A percentile compares a stretch with the other conserved stretches of the same genome.
phyloP scores from a whole-genome alignment of 1,284 basidiomycete genomes.

The Fomitopsis palustris region DNA sequence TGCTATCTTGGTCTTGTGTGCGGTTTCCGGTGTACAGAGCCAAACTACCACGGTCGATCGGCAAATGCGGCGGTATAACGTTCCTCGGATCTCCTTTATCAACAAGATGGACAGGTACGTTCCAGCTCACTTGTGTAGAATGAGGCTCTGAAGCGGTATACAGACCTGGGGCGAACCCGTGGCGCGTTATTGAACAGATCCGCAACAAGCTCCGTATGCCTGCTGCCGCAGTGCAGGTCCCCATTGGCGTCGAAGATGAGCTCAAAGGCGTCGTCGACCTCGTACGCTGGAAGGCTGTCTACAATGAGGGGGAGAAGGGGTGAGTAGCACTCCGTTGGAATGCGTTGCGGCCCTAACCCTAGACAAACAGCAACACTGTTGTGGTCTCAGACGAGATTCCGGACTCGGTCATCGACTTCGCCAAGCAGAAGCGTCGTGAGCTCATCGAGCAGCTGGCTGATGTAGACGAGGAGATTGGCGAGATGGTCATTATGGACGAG shows the following conservation, averaged over 20 bases:
- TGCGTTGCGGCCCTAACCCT: slow-evolving; percentile 2
- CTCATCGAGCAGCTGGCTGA: slow-evolving; percentile 96
- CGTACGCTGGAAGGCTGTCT: slow-evolving; percentile 92
- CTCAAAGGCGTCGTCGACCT: slow-evolving; percentile 93
- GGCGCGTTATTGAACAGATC: slow-evolving; percentile 93
- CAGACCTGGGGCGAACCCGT: slow-evolving; percentile 95
- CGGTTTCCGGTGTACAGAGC: slow-evolving; percentile 96
- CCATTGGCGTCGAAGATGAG: slow-evolving; percentile 89
- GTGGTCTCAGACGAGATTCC: slow-evolving; percentile 92
- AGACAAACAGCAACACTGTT: slow-evolving; percentile 60
- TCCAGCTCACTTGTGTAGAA: not conserved
- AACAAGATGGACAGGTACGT: slow-evolving; percentile 97
- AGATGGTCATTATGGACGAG: slow-evolving; percentile 88
- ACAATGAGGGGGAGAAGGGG: slow-evolving; percentile 96
- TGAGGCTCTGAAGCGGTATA: not conserved
- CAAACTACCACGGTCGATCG: slow-evolving; percentile 99
- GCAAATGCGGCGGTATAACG: slow-evolving; percentile 96
- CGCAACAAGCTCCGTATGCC: slow-evolving; percentile 88
- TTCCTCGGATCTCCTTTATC: slow-evolving; percentile 95
- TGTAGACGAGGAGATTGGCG: slow-evolving; percentile 92
- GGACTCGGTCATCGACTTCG: slow-evolving; percentile 65
- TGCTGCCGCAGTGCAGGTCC: slow-evolving; percentile 95
- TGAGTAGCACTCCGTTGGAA: slow-evolving; percentile 34
- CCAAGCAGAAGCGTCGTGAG: slow-evolving; percentile 82
- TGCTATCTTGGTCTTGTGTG: slow-evolving; percentile 94